A percentile compares a stretch with the other conserved stretches of the same genome.
phyloP scores from a whole-genome alignment of 768 basidiomycete species.

The Rhizopogon rudus region DNA sequence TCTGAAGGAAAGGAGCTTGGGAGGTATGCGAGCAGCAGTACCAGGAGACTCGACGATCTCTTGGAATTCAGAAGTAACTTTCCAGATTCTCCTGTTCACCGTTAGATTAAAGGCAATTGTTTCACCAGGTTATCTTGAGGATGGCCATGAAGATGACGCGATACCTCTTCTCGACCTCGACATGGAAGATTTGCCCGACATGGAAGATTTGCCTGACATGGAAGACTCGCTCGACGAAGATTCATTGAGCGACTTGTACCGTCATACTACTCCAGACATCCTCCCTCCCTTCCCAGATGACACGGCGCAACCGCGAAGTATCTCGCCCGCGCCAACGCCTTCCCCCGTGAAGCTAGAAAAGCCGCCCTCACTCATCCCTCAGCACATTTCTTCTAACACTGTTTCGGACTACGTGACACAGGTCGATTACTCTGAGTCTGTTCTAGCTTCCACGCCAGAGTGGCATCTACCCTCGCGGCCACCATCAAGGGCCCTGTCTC shows the following conservation, averaged over 20 bases:
- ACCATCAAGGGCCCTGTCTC: conserved; percentile 19
- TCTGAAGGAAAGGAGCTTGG: conserved; percentile 66
- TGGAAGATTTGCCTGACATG: no score
- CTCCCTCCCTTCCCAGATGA: conserved; percentile 31
- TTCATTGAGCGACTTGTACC: conserved; percentile 18
- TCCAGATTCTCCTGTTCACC: conserved; percentile 13
- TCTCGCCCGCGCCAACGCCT: conserved; percentile 35
- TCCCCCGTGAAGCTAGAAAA: conserved; percentile 25
- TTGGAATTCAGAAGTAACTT: conserved; percentile 63
- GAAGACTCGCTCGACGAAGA: conserved; percentile 3
- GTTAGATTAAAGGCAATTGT: conserved; percentile 14
- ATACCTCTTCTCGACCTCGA: conserved; percentile 48
- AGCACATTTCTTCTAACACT: conserved; percentile 33
- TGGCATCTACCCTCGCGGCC: conserved; percentile 60
- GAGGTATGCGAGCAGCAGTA: conserved; percentile 60
- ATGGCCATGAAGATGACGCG: conserved; percentile 54
- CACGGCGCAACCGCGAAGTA: conserved; percentile 15
- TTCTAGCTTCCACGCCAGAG: conserved; percentile 57
- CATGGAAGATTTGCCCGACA: no score
- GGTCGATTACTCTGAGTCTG: conserved; percentile 71
- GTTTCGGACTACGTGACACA: conserved; percentile 68
- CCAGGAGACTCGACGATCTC: conserved; percentile 66
- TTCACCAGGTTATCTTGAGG: conserved; percentile 50
- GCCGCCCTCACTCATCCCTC: conserved; percentile 38
- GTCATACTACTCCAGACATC: conserved; percentile 26